A percentile compares a stretch with the other conserved stretches of the same genome.
Conservation (phyloP, 2,329 filamentous ascomycete species). For the Calonectria crousiana region DNA sequence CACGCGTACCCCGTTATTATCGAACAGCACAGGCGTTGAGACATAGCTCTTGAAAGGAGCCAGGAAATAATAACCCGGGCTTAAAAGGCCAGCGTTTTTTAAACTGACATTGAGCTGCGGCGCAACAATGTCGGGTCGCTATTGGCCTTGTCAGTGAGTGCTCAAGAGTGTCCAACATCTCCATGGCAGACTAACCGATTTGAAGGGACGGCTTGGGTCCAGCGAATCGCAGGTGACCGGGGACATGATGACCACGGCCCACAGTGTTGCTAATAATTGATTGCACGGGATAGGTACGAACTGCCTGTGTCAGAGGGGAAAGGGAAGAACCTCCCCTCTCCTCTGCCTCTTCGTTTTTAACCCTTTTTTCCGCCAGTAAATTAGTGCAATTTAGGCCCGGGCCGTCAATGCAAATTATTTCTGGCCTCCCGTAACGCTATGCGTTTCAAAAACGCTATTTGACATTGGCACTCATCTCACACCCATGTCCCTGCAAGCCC, state of each 20-base stretch:
- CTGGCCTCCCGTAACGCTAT: neutral
- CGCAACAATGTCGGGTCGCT: neutral
- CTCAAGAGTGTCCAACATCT: neutral
- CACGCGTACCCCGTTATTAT: neutral
- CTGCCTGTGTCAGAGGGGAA: neutral
- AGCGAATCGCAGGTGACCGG: neutral
- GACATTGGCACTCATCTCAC: neutral
- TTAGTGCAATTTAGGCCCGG: neutral
- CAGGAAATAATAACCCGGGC: neutral
- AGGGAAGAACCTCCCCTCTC: no score
- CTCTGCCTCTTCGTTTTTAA: neutral
- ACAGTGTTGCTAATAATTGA: neutral
- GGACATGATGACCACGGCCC: neutral
- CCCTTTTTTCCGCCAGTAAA: neutral
- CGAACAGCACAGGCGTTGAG: neutral
- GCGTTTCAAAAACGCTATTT: neutral
- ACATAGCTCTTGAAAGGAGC: slow-evolving; percentile 4
- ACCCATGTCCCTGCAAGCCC: neutral
- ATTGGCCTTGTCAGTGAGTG: neutral
- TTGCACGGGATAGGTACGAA: neutral
- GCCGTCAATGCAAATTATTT: neutral
- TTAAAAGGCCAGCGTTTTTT: neutral
- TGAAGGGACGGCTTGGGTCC: neutral
- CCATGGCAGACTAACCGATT: neutral
- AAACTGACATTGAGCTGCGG: neutral